Percentiles rank a stretch among this genome's conserved stretches.
phyloP scores from a whole-genome alignment of 140 eudicot genomes.

The Stevia rebaudiana region DNA sequence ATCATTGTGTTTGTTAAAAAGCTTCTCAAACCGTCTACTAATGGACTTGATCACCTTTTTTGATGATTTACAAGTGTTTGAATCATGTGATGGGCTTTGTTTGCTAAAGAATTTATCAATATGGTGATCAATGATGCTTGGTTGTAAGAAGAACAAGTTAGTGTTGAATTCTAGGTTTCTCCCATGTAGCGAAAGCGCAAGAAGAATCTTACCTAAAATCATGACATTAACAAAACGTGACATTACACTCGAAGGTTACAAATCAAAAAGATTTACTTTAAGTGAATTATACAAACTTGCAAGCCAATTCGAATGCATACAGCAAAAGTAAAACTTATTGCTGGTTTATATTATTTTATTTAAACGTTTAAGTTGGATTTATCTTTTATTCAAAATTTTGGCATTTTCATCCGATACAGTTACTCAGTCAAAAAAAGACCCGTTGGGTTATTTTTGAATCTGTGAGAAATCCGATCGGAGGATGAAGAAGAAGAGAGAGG shows the following conservation, averaged over 20 bases:
- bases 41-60: slow-evolving; percentile 52
- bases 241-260: neutral
- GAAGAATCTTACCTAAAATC: slow-evolving; percentile 69
- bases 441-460: too few species aligned
- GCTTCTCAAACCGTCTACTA: slow-evolving; percentile 53
- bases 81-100: slow-evolving; percentile 20
- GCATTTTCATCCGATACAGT: too few species aligned
- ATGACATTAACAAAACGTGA: neutral
- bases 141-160: slow-evolving; percentile 19
- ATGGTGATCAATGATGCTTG: slow-evolving; percentile 19
- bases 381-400: too few species aligned
- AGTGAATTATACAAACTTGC: slow-evolving; percentile 2
- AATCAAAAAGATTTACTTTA: neutral
- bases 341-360: too few species aligned
- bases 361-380: too few species aligned
- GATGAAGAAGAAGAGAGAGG: too few species aligned
- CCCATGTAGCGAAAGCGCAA: slow-evolving; percentile 69
- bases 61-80: slow-evolving; percentile 24
- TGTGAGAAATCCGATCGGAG: too few species aligned
- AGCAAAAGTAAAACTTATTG: too few species aligned
- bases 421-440: too few species aligned
- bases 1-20: slow-evolving; percentile 57
- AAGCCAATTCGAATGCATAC: neutral
- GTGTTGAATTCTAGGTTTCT: slow-evolving; percentile 39
- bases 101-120: slow-evolving; percentile 29